Conservation (phyloP, 1,284 basidiomycete species). For the Malassezia arunalokei region DNA sequence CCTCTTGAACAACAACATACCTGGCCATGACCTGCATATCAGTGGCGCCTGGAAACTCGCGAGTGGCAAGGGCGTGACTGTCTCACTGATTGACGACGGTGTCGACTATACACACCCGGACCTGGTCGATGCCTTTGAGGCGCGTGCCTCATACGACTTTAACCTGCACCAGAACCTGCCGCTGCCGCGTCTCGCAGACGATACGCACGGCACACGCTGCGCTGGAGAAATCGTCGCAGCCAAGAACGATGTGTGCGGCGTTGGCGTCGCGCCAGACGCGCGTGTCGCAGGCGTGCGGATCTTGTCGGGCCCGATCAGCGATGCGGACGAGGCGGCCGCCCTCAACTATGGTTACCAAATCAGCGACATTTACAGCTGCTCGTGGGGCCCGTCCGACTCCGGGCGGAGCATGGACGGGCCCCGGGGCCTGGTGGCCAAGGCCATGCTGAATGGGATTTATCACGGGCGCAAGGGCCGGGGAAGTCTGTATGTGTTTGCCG, state of each 20-base stretch:
- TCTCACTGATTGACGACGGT: conserved; percentile 89
- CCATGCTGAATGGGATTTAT: conserved; percentile 84
- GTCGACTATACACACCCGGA: conserved; percentile 81
- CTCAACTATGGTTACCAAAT: conserved; percentile 87
- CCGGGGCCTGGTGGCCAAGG: conserved; percentile 78
- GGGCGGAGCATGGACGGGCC: conserved; percentile 91
- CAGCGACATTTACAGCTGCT: conserved; percentile 87
- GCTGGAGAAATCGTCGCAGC: conserved; percentile 94
- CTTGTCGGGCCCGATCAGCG: conserved; percentile 87
- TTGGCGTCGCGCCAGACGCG: conserved; percentile 84
- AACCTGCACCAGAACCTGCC: conserved; percentile 84
- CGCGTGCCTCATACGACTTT: conserved; percentile 85
- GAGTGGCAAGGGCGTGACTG: conserved; percentile 69
- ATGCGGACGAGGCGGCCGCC: conserved; percentile 91
- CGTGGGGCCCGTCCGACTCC: conserved; percentile 95
- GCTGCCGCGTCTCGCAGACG: conserved; percentile 73
- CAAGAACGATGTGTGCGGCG: conserved; percentile 88
- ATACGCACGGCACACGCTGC: conserved; percentile 94
- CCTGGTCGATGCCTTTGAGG: conserved; percentile 76
- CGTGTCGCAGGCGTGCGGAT: conserved; percentile 89
- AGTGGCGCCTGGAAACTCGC: conserved; percentile 73
- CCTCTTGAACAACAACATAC: conserved; percentile 40
- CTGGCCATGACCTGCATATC: conserved; percentile 65
- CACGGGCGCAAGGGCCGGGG: conserved; percentile 82
- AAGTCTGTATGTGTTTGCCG: conserved; percentile 90